Conservation (phyloP, 257 asterid genomes). For the Solanum microdontum region DNA sequence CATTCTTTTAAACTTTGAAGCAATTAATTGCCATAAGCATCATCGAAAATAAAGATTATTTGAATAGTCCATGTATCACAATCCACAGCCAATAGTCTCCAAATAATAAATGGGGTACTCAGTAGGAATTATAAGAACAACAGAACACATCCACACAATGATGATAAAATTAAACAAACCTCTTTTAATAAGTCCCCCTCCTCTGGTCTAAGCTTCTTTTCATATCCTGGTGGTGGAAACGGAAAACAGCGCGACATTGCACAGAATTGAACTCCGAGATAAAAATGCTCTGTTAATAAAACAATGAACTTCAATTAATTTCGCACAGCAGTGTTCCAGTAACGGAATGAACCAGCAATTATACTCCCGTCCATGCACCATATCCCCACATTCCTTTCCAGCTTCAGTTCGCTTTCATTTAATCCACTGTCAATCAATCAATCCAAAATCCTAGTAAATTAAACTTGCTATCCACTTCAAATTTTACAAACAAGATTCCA, state of each 20-base stretch:
- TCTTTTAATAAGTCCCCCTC: conserved; percentile 51
- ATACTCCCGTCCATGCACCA: conserved; percentile 38
- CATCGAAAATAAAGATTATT: neutral
- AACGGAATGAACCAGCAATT: conserved; percentile 40
- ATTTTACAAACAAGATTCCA: neutral
- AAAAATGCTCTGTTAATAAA: conserved; percentile 13
- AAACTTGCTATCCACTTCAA: neutral
- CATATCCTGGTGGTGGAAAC: conserved; percentile 92
- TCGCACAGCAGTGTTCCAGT: conserved; percentile 30
- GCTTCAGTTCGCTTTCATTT: conserved; percentile 3
- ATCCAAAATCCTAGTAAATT: neutral
- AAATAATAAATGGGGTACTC: neutral
- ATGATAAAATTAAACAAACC: conserved; percentile 32
- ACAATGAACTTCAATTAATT: conserved; percentile 22
- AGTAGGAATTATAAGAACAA: neutral
- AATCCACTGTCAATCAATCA: neutral
- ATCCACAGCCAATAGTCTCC: neutral
- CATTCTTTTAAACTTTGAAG: neutral
- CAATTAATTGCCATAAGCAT: neutral
- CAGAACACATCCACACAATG: neutral
- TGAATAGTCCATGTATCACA: neutral
- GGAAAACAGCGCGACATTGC: conserved; percentile 98
- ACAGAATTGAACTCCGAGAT: conserved; percentile 20
- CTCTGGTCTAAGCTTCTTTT: conserved; percentile 50
- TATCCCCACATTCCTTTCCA: conserved; percentile 47